Conservation (phyloP, 805 yeast genomes). For the Hermanozyma aechmeae region DNA sequence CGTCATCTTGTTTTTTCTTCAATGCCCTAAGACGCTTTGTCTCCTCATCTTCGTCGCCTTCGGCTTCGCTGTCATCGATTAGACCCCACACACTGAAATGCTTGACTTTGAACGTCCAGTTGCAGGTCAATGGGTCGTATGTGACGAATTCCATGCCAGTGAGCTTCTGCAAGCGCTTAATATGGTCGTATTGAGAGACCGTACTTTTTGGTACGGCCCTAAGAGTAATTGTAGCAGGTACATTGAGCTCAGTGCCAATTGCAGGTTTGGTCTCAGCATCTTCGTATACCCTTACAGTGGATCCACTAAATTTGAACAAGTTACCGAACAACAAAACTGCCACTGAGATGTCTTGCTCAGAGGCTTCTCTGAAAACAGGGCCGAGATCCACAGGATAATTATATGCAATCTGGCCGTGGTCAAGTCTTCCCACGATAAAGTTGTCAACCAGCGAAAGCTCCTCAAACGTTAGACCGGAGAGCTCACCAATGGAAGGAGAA, state of each 20-base stretch:
- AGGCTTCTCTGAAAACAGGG: slow-evolving; percentile 34
- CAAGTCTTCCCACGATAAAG: slow-evolving; percentile 60
- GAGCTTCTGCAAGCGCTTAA: slow-evolving; percentile 40
- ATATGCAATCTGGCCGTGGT: slow-evolving; percentile 61
- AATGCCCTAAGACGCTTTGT: slow-evolving; percentile 23
- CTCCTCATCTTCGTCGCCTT: slow-evolving; percentile 19
- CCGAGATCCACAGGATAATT: slow-evolving; percentile 62
- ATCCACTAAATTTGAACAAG: slow-evolving; percentile 32
- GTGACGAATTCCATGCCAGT: slow-evolving; percentile 73
- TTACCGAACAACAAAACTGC: slow-evolving; percentile 31
- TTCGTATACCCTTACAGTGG: slow-evolving; percentile 56
- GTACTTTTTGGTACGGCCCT: slow-evolving; percentile 47
- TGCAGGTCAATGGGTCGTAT: slow-evolving; percentile 64
- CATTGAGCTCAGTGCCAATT: slow-evolving; percentile 61
- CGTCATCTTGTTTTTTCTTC: slow-evolving; percentile 23
- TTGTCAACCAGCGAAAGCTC: slow-evolving; percentile 48
- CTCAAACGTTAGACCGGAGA: slow-evolving; percentile 33
- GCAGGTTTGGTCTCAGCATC: slow-evolving; percentile 45
- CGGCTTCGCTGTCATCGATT: slow-evolving; percentile 46
- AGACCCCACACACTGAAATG: slow-evolving; percentile 96
- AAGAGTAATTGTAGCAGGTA: slow-evolving; percentile 65
- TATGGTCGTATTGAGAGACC: slow-evolving; percentile 35
- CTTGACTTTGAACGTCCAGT: slow-evolving; percentile 75
- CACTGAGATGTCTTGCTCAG: slow-evolving; percentile 23
- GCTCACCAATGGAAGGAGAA: slow-evolving; percentile 49